Evolutionary conservation across 257 asterid genomes (phyloP).

Genomic region (Mitragyna speciosa): DNA sequence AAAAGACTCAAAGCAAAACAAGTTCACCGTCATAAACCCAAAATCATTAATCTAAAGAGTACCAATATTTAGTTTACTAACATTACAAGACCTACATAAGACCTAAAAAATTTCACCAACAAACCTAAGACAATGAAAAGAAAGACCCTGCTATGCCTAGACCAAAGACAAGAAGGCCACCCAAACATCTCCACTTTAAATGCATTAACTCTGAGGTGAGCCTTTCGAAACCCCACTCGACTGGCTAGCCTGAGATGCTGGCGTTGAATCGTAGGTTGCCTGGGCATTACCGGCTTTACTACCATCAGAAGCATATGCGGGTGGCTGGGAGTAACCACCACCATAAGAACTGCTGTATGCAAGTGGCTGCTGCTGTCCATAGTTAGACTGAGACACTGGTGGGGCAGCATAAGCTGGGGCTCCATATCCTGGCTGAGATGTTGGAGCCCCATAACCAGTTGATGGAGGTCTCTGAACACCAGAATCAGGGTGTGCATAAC

Average conservation of each 20-base stretch:
- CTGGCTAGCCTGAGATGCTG: conserved; percentile 45
- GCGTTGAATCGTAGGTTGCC: conserved; percentile 40
- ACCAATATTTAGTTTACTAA: background rate
- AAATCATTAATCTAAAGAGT: background rate
- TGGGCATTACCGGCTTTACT: conserved; percentile 34
- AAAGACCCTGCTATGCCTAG: background rate
- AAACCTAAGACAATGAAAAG: background rate
- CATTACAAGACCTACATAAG: conserved; percentile 3
- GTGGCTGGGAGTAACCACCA: conserved; percentile 58
- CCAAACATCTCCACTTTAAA: background rate
- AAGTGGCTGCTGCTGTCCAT: conserved; percentile 41
- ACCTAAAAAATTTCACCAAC: background rate
- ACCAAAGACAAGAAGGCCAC: conserved; percentile 2
- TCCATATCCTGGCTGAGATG: conserved; percentile 47
- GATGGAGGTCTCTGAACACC: conserved; percentile 36
- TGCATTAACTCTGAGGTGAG: conserved; percentile 47
- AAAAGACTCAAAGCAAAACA: background rate
- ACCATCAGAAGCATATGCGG: conserved; percentile 54
- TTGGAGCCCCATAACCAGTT: conserved; percentile 34
- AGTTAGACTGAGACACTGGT: conserved; percentile 30
- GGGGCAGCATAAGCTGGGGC: conserved; percentile 43
- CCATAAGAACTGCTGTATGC: conserved; percentile 36
- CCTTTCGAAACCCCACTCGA: conserved; percentile 54
- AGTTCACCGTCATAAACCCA: background rate
- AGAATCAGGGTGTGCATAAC: conserved; percentile 36